phyloP scores from a whole-genome alignment of 768 basidiomycete species.

The Mycena venus region DNA sequence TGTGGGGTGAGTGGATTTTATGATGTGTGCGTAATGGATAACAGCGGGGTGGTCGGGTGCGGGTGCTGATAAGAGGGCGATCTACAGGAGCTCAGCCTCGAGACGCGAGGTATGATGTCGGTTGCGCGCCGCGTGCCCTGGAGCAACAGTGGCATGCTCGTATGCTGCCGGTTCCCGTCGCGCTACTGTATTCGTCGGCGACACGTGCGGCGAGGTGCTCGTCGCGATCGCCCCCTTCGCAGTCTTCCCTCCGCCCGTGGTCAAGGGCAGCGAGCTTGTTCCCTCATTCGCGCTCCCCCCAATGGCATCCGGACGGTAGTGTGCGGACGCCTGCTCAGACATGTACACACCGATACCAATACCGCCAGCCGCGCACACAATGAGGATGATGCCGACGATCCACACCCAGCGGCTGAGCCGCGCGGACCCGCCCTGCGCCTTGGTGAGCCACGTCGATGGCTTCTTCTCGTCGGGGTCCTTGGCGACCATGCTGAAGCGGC shows the following conservation, averaged over 20 bases:
- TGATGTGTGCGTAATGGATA: constrained; percentile 7
- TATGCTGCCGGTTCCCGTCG: neutral
- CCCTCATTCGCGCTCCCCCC: constrained; percentile 72
- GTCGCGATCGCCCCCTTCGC: constrained; percentile 38
- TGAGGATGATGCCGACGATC: constrained; percentile 71
- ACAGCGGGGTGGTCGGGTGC: neutral
- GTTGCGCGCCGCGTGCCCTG: constrained; percentile 22
- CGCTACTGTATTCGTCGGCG: constrained; percentile 74
- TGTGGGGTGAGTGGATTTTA: neutral
- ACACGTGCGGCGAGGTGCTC: constrained; percentile 57
- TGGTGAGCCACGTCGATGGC: constrained; percentile 68
- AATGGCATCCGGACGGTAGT: constrained; percentile 70
- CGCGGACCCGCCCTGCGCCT: constrained; percentile 68
- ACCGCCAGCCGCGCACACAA: constrained; percentile 67
- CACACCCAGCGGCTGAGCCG: constrained; percentile 78
- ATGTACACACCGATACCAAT: constrained; percentile 73
- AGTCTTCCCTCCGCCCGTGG: constrained; percentile 32
- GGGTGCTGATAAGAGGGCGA: neutral
- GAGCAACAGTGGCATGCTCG: neutral
- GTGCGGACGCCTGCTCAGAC: constrained; percentile 62
- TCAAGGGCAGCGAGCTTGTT: constrained; percentile 28
- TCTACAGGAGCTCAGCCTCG: constrained; percentile 2
- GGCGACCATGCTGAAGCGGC: constrained; percentile 87
- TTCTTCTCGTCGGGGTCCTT: constrained; percentile 66
- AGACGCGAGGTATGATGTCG: constrained; percentile 6